Evolutionary conservation across 2,329 filamentous ascomycete genomes (phyloP), one percentile per base, ranked within the genome.

Genomic region (Orbilia brochopaga): DNA sequence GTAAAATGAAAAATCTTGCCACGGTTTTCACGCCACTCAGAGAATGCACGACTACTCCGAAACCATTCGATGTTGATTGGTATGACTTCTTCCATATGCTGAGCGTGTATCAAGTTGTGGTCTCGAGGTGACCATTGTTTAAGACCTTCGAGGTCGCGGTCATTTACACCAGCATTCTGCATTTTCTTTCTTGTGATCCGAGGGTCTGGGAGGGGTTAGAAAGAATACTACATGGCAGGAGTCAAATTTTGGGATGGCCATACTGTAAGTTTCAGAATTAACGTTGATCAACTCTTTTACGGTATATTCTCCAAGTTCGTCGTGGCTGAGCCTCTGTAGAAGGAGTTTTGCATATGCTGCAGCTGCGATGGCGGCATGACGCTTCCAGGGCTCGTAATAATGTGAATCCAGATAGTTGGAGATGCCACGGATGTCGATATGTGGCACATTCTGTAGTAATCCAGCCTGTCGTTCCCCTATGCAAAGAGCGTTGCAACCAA

Each of bases 321-420:
- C 46, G 4, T 17, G 6, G 5, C 4, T 3, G 2, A 67, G 2
- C 8, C 11, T 4, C 37, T 24, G n/a, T n/a, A 67, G 24, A 15
- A 60, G n/a, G 6, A 37, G 6, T n/a, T 35, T 57, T 4, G 64
- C 56, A n/a, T 42, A 61, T 7, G 40, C 5, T 35, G 48, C 54
- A 1, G 57, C 64, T 6, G 64, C 32, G 11, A 23, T 10, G 4
- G 56, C 32, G 2, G 64, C 64, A 13, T 37, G 13, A n/a, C 10
- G 30, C 32, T 61, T 30, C 64, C 64, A 69, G 10, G 23, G 19
- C 10, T 15, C 35, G 32, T 61, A 35, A n/a, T 24, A 32, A 30
- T 69, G 64, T 3, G n/a, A 32, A 17, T 69, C 64, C 2, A 32
- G 44, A 24, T 69, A 69, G 42, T 51, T 40, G 15, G 13, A 32